Conservation (phyloP, 1,284 basidiomycete species). For the Microbotryum lychnidis-dioicae region DNA sequence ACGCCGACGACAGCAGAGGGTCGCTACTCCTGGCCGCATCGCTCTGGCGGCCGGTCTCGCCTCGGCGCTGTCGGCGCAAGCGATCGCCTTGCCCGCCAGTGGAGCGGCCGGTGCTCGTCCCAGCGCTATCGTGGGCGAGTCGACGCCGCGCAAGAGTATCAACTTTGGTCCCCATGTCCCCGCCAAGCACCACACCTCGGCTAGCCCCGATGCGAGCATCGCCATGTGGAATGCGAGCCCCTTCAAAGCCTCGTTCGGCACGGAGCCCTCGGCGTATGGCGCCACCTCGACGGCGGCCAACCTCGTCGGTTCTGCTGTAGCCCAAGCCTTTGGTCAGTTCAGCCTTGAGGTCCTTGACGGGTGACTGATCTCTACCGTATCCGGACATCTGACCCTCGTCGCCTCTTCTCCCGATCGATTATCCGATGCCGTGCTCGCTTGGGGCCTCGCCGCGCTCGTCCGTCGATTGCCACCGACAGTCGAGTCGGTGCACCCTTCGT, state of each 20-base stretch:
- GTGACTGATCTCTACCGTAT: too few species aligned
- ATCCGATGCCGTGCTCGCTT: background rate
- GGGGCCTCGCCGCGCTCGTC: constrained; percentile 1
- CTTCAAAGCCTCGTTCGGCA: background rate
- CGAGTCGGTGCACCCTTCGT: constrained; percentile 19
- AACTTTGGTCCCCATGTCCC: constrained; percentile 29
- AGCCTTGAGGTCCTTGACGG: too few species aligned
- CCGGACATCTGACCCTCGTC: too few species aligned
- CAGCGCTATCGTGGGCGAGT: background rate
- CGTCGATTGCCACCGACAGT: constrained; percentile 1
- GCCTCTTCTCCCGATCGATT: too few species aligned
- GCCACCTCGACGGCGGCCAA: too few species aligned
- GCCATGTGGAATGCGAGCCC: background rate
- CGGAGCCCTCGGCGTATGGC: too few species aligned
- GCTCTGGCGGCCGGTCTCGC: too few species aligned
- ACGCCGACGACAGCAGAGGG: too few species aligned
- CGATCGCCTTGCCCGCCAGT: constrained; percentile 3
- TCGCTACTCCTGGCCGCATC: too few species aligned
- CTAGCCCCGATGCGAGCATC: background rate
- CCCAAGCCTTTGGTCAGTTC: too few species aligned
- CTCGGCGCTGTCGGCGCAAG: background rate
- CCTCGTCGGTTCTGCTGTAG: too few species aligned
- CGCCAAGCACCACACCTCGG: background rate
- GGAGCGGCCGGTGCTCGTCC: background rate
- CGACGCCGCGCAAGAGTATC: constrained; percentile 30